Evolutionary conservation across 2,329 filamentous ascomycete genomes (phyloP).

Genomic region (Hansfordia pulvinata): DNA sequence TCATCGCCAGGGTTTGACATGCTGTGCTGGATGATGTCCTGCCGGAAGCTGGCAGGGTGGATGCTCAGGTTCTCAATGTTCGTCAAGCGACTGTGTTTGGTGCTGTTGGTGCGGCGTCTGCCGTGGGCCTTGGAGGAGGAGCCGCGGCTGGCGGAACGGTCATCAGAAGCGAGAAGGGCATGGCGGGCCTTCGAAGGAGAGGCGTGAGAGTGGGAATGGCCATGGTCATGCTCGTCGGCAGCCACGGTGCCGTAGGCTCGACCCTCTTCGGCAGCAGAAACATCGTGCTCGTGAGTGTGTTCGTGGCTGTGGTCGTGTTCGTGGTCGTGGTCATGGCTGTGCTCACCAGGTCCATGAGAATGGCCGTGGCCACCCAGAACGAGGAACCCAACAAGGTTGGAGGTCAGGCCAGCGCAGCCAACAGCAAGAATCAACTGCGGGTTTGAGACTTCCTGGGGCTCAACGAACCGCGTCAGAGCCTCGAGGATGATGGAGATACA

Average conservation of each 20-base stretch:
- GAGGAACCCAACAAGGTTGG: conserved; percentile 79
- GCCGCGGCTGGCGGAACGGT: conserved; percentile 15
- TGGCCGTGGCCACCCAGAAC: conserved; percentile 92
- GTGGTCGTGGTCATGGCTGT: conserved; percentile 28
- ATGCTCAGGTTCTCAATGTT: conserved; percentile 66
- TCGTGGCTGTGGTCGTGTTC: conserved; percentile 37
- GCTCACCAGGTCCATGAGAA: conserved; percentile 49
- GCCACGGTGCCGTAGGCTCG: conserved; percentile 27
- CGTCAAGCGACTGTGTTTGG: conserved; percentile 43
- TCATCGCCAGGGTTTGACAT: conserved; percentile 43
- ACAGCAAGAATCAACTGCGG: conserved; percentile 83
- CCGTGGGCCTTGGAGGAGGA: conserved; percentile 25
- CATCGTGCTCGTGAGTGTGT: conserved; percentile 25
- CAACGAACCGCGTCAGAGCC: conserved; percentile 80
- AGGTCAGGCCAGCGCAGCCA: conserved; percentile 70
- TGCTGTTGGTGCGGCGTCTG: conserved; percentile 30
- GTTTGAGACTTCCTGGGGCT: conserved; percentile 76
- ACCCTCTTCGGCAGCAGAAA: conserved; percentile 34
- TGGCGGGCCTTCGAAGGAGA: conserved; percentile 22
- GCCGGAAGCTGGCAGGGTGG: conserved; percentile 79
- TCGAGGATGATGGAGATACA: conserved; percentile 96
- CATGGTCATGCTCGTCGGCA: conserved; percentile 45
- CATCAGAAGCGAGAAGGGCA: too few relatives aligned
- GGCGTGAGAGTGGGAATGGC: conserved; percentile 34
- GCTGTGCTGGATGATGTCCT: conserved; percentile 83